Evolutionary conservation across 805 yeast genomes (phyloP), one percentile per base, ranked within the genome.

Genomic region (Sugiyamaella chiloensis): DNA sequence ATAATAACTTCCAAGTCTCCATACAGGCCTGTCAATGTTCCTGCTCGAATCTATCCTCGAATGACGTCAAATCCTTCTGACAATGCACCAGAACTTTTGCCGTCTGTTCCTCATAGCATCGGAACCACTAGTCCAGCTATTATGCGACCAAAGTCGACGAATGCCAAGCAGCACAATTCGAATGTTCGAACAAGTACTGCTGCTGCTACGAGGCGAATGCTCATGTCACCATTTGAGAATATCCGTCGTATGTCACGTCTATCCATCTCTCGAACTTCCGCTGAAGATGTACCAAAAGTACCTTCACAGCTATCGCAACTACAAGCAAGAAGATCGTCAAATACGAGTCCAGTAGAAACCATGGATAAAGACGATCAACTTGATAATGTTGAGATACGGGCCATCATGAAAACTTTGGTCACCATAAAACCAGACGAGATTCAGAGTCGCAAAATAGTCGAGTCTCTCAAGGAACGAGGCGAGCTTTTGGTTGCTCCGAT

Each of bases 201-300:
- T 5, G 46, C 55, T 2, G 53, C 55, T 14, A 54, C 55, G 16
- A 20, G 53, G 24, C 34, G 57, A 19, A 54, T 54, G 52, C 47
- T 53, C n/a, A 23, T 50, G 21, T 52, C 56, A 17, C 56, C 56
- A 12, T 53, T 44, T 45, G 46, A 40, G 11, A 37, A 50, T 24
- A 20, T 35, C 24, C 46, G 43, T 11, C 32, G 50, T n/a, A 35
- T 47, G 14, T 47, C 51, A 11, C 46, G 39, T 2, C 12, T 47
- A 17, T 21, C 27, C 14, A 27, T 41, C 12, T 34, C 37, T 5
- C 37, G 37, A n/a, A 21, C 20, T 9, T 19, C 37, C 16, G 4
- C 37, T 3, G 42, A 30, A 26, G 45, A 41, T 44, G 20, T 29
- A 40, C 46, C 19, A 34, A 40, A 19, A 24, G 31, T 19, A 44